Evolutionary conservation across 1,284 basidiomycete species (phyloP).

Genomic region (Ustilago bromivora): DNA sequence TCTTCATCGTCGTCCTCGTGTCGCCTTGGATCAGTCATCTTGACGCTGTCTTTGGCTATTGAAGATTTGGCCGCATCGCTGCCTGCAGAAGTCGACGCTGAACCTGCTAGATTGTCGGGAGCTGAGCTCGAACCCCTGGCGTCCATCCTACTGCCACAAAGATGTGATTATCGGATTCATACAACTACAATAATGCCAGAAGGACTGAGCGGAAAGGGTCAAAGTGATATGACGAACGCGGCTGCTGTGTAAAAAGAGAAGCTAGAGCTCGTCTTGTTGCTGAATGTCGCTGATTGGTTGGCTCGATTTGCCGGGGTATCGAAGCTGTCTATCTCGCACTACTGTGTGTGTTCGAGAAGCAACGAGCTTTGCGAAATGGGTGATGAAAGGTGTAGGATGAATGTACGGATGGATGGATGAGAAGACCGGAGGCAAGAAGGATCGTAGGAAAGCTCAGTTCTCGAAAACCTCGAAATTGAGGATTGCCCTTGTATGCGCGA

Average conservation of each 20-base stretch:
- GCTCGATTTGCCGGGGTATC: neutral
- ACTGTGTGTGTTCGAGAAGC: neutral
- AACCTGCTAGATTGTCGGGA: neutral
- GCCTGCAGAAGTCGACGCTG: neutral
- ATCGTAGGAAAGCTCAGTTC: slow-evolving; percentile 1
- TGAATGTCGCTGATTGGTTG: neutral
- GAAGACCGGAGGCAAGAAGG: slow-evolving; percentile 2
- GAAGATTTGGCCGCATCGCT: slow-evolving; percentile 4
- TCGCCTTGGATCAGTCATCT: slow-evolving; percentile 7
- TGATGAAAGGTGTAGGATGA: slow-evolving; percentile 6
- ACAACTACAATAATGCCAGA: slow-evolving; percentile 1
- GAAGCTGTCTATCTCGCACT: slow-evolving; percentile 4
- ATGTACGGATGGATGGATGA: slow-evolving; percentile 17
- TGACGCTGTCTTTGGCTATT: slow-evolving; percentile 7
- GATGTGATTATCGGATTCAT: neutral
- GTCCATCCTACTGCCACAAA: slow-evolving; percentile 11
- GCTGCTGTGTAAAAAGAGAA: neutral
- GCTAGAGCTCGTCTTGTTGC: neutral
- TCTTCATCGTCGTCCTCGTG: slow-evolving; percentile 47
- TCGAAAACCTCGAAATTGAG: slow-evolving; percentile 36
- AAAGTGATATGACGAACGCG: neutral
- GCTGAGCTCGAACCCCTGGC: slow-evolving; percentile 8
- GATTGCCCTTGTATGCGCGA: slow-evolving; percentile 21
- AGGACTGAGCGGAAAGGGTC: neutral
- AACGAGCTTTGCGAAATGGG: neutral